phyloP scores from a whole-genome alignment of 805 yeast species.

The Naumovozyma dairenensis region DNA sequence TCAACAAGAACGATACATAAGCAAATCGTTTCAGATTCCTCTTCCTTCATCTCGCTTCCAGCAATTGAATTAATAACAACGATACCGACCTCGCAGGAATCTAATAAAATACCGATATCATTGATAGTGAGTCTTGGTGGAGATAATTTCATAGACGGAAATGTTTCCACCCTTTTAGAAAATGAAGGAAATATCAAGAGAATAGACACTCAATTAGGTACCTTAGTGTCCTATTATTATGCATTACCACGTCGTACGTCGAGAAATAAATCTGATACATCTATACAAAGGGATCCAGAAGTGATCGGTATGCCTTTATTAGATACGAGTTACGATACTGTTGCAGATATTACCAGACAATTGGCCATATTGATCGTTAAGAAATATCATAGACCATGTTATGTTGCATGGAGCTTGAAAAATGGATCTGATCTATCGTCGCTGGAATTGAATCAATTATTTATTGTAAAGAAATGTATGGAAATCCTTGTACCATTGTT shows the following conservation, averaged over 20 bases:
- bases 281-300: slow-evolving; percentile 5
- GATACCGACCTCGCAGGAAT: slow-evolving; percentile 10
- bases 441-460: slow-evolving; percentile 17
- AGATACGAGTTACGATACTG: slow-evolving; percentile 20
- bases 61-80: slow-evolving; percentile 16
- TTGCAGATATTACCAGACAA: slow-evolving; percentile 23
- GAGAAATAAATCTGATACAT: no score
- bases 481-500: slow-evolving; percentile 7
- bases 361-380: slow-evolving; percentile 19
- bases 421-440: slow-evolving; percentile 2
- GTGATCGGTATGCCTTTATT: slow-evolving; percentile 20
- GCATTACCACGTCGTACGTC: slow-evolving; percentile 15
- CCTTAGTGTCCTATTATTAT: slow-evolving; percentile 21
- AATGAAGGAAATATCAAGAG: slow-evolving; percentile 1
- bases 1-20: slow-evolving; percentile 10
- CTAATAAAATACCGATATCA: slow-evolving; percentile 16
- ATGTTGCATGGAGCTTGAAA: slow-evolving; percentile 16
- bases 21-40: slow-evolving; percentile 6
- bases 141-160: slow-evolving; percentile 1
- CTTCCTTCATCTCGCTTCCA: slow-evolving; percentile 1
- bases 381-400: slow-evolving; percentile 21
- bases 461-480: slow-evolving; percentile 18
- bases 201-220: no score
- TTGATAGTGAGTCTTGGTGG: slow-evolving; percentile 10
- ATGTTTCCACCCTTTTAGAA: no score